Conservation (phyloP, 805 yeast genomes). For the Vanderwaltozyma yarrowii region DNA sequence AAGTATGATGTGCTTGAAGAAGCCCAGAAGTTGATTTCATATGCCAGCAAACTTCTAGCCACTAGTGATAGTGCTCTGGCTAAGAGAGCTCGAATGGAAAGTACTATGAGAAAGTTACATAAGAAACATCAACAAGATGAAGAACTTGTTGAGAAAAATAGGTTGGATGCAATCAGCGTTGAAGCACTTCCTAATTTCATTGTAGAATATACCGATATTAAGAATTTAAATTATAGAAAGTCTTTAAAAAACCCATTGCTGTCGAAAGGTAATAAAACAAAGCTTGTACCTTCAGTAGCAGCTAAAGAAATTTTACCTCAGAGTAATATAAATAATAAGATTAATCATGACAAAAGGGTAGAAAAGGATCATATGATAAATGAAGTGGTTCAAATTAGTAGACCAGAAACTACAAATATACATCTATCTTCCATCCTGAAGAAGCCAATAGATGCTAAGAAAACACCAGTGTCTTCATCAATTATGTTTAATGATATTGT, state of each 20-base stretch:
- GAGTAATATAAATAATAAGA: too few relatives aligned
- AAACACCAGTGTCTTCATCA: too few relatives aligned
- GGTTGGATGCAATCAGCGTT: constrained; percentile 1
- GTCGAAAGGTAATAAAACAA: background rate
- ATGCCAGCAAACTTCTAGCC: background rate
- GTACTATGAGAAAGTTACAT: background rate
- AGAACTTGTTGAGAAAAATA: background rate
- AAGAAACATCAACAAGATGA: background rate
- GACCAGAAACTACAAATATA: too few relatives aligned
- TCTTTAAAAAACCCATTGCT: background rate
- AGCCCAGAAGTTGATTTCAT: background rate
- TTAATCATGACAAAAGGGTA: too few relatives aligned
- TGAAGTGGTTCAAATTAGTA: too few relatives aligned
- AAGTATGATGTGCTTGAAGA: background rate
- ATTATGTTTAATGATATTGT: too few relatives aligned
- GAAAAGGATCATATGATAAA: too few relatives aligned
- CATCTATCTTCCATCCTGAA: too few relatives aligned
- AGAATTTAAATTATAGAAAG: background rate
- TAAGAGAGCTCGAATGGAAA: background rate
- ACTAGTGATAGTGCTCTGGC: background rate
- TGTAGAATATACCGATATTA: background rate
- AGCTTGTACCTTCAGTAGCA: too few relatives aligned
- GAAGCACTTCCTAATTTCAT: background rate
- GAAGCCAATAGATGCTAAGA: too few relatives aligned
- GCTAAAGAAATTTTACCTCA: too few relatives aligned